These are phyloP conservation scores for Handroanthus guayacan DNA, from an alignment of 257 asterid species.

Conservation along the genomic window DNA sequence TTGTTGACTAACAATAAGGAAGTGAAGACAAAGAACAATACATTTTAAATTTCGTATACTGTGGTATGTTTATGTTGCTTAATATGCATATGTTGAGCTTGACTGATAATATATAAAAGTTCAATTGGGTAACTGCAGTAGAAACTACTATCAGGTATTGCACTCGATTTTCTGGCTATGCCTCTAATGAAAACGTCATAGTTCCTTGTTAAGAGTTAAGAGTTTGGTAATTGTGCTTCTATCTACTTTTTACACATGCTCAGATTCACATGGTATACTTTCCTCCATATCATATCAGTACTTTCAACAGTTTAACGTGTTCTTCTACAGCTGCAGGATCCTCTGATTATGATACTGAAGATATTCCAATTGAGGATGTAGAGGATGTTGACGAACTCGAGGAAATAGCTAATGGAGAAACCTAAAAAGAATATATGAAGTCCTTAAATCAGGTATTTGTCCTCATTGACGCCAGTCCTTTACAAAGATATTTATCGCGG, in stretches of 20 bases:
- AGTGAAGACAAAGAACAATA: background rate
- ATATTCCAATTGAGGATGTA: constrained; percentile 68
- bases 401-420: constrained; percentile 42
- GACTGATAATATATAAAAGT: background rate
- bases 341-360: constrained; percentile 49
- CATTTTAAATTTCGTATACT: background rate
- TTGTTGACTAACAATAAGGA: background rate
- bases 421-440: constrained; percentile 15
- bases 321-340: constrained; percentile 48
- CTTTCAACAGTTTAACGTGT: constrained; percentile 14
- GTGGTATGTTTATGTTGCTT: background rate
- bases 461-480: background rate
- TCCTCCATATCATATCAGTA: constrained; percentile 8
- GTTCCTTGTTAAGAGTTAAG: background rate
- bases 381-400: constrained; percentile 57
- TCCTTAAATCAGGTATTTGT: background rate
- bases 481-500: background rate
- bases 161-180: background rate
- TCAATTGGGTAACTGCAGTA: constrained; percentile 5
- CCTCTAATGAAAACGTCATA: background rate
- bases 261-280: background rate
- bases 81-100: background rate
- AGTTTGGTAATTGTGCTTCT: background rate
- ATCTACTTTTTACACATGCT: background rate
- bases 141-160: constrained; percentile 1